Percentiles rank a stretch among this genome's conserved stretches.
These are phyloP conservation scores for Corchorus olitorius DNA, from an alignment of 345 rosid species.

Conservation along the genomic window DNA sequence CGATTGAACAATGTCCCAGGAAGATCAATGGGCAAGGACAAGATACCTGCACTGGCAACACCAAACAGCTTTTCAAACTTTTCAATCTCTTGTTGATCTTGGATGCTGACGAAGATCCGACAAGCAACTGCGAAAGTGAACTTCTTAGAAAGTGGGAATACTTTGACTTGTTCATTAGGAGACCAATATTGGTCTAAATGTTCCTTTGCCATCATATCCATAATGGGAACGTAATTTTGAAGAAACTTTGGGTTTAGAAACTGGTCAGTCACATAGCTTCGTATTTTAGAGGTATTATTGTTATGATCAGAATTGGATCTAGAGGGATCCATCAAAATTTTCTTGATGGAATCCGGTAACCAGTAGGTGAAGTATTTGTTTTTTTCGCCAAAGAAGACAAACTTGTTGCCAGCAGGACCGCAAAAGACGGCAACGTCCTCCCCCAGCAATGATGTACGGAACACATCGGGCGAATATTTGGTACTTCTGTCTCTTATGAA, in stretches of 20 bases:
- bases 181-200: conserved; percentile 29
- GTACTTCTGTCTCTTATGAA: conserved; percentile 33
- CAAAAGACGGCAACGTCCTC: conserved; percentile 32
- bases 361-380: conserved; percentile 34
- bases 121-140: conserved; percentile 37
- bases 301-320: neutral
- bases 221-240: conserved; percentile 29
- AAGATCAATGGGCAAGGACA: conserved; percentile 36
- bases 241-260: conserved; percentile 31
- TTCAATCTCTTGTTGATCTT: conserved; percentile 15
- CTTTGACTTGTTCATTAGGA: conserved; percentile 26
- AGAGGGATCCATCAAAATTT: conserved; percentile 25
- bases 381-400: conserved; percentile 31
- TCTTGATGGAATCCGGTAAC: conserved; percentile 37
- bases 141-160: conserved; percentile 32
- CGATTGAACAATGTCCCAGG: conserved; percentile 30
- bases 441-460: conserved; percentile 31
- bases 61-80: conserved; percentile 21
- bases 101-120: conserved; percentile 32
- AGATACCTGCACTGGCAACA: conserved; percentile 27
- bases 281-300: conserved; percentile 22
- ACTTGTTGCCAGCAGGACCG: conserved; percentile 36
- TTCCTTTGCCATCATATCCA: conserved; percentile 40
- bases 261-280: conserved; percentile 19
- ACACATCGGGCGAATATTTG: conserved; percentile 33